phyloP scores from a whole-genome alignment of 75 land plant species.

The Azolla pinnata region DNA sequence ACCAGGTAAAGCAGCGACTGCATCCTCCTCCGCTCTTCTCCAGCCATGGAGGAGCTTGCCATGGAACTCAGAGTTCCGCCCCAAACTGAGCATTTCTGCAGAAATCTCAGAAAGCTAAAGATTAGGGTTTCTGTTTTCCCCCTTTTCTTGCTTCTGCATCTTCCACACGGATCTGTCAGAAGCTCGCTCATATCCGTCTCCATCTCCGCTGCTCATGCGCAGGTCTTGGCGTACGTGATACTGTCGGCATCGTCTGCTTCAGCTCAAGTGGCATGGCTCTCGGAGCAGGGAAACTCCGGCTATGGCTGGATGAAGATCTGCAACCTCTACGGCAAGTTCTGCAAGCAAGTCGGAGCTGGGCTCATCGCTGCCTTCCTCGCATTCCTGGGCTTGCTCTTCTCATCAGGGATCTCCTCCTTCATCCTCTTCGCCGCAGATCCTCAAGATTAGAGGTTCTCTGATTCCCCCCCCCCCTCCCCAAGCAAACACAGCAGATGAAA shows the following conservation, averaged over 20 bases:
- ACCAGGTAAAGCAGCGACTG: conserved; percentile 7
- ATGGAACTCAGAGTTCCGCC: no score
- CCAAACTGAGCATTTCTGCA: no score
- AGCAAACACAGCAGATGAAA: no score
- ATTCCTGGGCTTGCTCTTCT: not conserved
- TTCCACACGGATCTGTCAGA: not conserved
- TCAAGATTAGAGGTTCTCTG: not conserved
- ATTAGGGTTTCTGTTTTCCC: no score
- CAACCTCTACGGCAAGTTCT: not conserved
- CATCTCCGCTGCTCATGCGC: not conserved
- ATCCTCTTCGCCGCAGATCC: not conserved
- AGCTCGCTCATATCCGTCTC: not conserved
- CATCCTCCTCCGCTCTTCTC: no score
- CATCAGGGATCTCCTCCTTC: conserved; percentile 1
- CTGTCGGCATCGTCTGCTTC: not conserved
- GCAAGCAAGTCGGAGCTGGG: not conserved
- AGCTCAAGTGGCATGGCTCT: not conserved
- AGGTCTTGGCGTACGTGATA: not conserved
- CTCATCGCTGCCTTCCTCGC: not conserved
- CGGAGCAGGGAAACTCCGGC: not conserved
- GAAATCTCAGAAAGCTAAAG: no score
- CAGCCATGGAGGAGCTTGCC: no score
- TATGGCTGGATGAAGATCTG: conserved; percentile 1
- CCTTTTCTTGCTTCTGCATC: not conserved
- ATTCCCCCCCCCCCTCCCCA: no score